Conservation (phyloP, 805 yeast species). For the Yarrowia keelungensis region DNA sequence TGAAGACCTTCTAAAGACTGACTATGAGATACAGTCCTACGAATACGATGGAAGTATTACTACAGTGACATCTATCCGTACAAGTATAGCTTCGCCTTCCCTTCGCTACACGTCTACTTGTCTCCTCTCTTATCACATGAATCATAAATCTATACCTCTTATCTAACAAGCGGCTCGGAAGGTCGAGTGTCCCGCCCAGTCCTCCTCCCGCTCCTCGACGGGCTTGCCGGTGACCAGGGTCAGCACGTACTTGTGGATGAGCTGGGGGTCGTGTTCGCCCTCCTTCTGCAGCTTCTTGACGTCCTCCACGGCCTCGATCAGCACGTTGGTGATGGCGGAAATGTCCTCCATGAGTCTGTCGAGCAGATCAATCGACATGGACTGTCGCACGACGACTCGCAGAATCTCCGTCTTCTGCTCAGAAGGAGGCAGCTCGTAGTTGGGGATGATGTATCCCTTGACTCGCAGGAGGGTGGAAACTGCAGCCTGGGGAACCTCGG, state of each 20-base stretch:
- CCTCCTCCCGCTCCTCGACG: conserved; percentile 35
- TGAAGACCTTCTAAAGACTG: too few species aligned
- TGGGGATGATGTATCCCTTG: conserved; percentile 88
- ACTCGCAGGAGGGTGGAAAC: conserved; percentile 74
- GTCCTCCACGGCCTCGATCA: conserved; percentile 57
- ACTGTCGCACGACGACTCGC: conserved; percentile 81
- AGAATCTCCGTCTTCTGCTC: conserved; percentile 71
- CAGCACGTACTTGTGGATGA: conserved; percentile 24
- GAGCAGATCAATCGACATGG: conserved; percentile 66
- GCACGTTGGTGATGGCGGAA: conserved; percentile 59
- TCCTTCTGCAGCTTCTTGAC: conserved; percentile 3
- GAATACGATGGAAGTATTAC: too few species aligned
- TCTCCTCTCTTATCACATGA: too few species aligned
- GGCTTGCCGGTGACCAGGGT: conserved; percentile 35
- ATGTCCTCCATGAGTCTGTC: conserved; percentile 70
- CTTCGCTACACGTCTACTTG: too few species aligned
- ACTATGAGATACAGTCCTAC: too few species aligned
- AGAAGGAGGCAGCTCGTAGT: conserved; percentile 76
- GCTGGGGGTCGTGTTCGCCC: conserved; percentile 23
- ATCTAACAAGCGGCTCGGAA: conserved; percentile 19
- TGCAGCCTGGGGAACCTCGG: conserved; percentile 82
- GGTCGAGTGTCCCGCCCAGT: conserved; percentile 32
- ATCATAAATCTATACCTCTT: too few species aligned
- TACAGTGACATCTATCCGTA: too few species aligned
- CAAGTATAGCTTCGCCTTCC: too few species aligned